phyloP scores from a whole-genome alignment of 139 green algal species.

The Chloropicon primus region DNA sequence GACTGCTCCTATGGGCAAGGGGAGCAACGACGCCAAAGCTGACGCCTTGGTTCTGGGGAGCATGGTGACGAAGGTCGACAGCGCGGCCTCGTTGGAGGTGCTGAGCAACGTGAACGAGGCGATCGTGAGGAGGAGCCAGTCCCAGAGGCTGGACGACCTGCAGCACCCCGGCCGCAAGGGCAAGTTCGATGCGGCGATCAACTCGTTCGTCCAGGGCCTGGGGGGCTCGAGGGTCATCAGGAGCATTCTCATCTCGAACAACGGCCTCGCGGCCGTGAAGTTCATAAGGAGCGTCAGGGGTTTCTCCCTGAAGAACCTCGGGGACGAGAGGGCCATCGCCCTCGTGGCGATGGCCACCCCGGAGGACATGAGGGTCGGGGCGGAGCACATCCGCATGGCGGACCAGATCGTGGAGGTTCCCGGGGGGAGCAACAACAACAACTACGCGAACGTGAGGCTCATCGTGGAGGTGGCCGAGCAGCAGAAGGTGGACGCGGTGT shows the following conservation, averaged over 20 bases:
- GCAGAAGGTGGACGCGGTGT: constrained; percentile 79
- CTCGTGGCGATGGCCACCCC: constrained; percentile 90
- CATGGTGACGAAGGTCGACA: neutral
- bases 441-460: constrained; percentile 94
- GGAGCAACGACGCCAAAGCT: neutral
- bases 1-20: neutral
- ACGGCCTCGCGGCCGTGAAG: constrained; percentile 86
- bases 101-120: neutral
- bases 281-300: constrained; percentile 84
- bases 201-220: constrained; percentile 3
- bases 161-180: neutral
- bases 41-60: neutral
- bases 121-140: neutral
- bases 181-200: neutral
- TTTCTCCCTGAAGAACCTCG: constrained; percentile 22
- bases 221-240: constrained; percentile 17
- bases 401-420: constrained; percentile 97
- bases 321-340: constrained; percentile 38
- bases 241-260: constrained; percentile 89
- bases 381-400: constrained; percentile 88
- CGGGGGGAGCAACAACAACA: constrained; percentile 94
- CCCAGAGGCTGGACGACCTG: neutral
- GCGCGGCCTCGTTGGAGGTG: neutral
- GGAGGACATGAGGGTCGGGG: constrained; percentile 83
- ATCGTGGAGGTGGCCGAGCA: constrained; percentile 68